These are phyloP conservation scores for Exutisphaerella laricina DNA, from an alignment of 2,329 filamentous ascomycete species.

Conservation along the genomic window DNA sequence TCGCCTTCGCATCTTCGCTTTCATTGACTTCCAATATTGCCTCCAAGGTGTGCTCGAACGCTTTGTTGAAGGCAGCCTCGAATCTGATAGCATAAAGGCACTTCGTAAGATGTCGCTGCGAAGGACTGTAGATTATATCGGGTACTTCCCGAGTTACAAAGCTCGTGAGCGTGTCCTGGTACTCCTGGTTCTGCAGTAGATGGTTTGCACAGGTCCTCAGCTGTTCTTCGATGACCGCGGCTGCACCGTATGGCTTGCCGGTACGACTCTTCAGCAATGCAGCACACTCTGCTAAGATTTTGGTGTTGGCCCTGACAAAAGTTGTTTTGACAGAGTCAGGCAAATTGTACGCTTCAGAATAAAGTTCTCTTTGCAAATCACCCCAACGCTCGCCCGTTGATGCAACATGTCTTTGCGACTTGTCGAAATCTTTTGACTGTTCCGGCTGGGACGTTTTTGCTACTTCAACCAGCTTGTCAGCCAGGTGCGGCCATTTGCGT, in stretches of 20 bases:
- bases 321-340: conserved; percentile 18
- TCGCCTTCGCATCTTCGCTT: conserved; percentile 14
- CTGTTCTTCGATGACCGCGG: conserved; percentile 52
- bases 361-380: conserved; percentile 45
- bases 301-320: conserved; percentile 36
- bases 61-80: conserved; percentile 32
- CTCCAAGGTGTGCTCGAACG: conserved; percentile 21
- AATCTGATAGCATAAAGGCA: conserved; percentile 51
- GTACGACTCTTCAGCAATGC: conserved; percentile 49
- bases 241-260: conserved; percentile 63
- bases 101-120: conserved; percentile 59
- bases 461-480: conserved; percentile 55
- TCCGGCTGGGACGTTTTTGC: conserved; percentile 74
- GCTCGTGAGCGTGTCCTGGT: conserved; percentile 36
- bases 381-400: conserved; percentile 61
- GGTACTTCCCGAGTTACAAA: conserved; percentile 55
- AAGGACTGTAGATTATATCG: conserved; percentile 61
- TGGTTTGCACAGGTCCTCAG: conserved; percentile 41
- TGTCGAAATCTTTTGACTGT: conserved; percentile 68
- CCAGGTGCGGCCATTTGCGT: conserved; percentile 58
- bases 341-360: conserved; percentile 26
- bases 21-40: conserved; percentile 21
- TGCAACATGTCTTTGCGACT: conserved; percentile 64
- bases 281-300: conserved; percentile 47
- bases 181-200: conserved; percentile 37